A percentile compares a stretch with the other conserved stretches of the same genome.
These are phyloP conservation scores for Sordariomycetes sp. DNA, from an alignment of 2,329 filamentous ascomycete genomes.

Conservation along the genomic window DNA sequence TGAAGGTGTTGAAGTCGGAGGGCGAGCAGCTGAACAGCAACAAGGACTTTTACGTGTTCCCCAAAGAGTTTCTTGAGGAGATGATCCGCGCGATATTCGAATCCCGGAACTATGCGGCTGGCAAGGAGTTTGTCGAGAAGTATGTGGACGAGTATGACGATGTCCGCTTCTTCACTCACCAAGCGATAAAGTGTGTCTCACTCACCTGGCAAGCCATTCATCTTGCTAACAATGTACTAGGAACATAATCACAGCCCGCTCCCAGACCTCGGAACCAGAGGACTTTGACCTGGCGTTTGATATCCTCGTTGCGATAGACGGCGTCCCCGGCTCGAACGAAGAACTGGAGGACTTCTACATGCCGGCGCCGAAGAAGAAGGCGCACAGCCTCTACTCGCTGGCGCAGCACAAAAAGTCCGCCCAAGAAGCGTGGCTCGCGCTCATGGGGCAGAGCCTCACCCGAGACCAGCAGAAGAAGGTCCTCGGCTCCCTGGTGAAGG, in stretches of 20 bases:
- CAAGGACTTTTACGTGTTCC: constrained; percentile 55
- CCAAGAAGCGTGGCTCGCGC: constrained; percentile 74
- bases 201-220: not conserved
- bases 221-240: constrained; percentile 13
- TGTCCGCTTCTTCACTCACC: constrained; percentile 70
- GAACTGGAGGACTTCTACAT: constrained; percentile 60
- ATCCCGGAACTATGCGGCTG: constrained; percentile 42
- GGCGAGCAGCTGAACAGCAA: constrained; percentile 43
- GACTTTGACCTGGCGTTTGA: constrained; percentile 45
- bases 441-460: constrained; percentile 55
- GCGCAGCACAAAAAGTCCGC: constrained; percentile 64
- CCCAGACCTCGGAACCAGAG: constrained; percentile 12
- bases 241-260: not conserved
- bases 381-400: constrained; percentile 51
- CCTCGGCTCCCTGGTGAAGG: constrained; percentile 59
- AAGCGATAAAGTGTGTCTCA: constrained; percentile 51
- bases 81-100: constrained; percentile 51
- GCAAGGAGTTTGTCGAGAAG: constrained; percentile 62
- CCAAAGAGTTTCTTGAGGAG: constrained; percentile 49
- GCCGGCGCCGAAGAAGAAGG: constrained; percentile 49
- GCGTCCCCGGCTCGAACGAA: constrained; percentile 52
- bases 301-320: constrained; percentile 54
- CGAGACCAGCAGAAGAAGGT: constrained; percentile 69
- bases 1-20: constrained; percentile 77
- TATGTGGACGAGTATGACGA: constrained; percentile 75